Evolutionary conservation across 441 rosid genomes (phyloP).

Genomic region (California macrophylla): DNA sequence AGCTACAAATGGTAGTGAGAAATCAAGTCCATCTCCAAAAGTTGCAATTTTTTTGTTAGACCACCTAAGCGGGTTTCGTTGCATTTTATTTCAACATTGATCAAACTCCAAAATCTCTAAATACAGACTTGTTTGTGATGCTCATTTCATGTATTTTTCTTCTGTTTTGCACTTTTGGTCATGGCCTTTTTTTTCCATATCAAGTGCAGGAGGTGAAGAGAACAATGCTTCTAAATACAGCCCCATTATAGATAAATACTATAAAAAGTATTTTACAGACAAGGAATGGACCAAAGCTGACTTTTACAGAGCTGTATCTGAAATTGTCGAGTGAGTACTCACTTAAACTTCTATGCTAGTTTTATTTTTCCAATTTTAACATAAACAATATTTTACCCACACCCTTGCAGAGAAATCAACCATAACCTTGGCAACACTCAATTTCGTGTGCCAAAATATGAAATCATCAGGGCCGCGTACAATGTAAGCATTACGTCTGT

Average conservation of each 20-base stretch:
- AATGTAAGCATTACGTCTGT: conserved; percentile 34
- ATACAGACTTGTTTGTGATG: not conserved
- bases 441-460: conserved; percentile 40
- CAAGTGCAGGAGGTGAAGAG: conserved; percentile 29
- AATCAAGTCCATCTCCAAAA: not conserved
- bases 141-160: too few species aligned
- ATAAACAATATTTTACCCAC: not conserved
- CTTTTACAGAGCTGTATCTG: conserved; percentile 41
- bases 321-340: conserved; percentile 36
- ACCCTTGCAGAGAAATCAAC: conserved; percentile 56
- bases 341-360: too few species aligned
- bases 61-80: too few species aligned
- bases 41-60: too few species aligned
- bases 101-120: too few species aligned
- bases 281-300: conserved; percentile 22
- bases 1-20: not conserved
- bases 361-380: not conserved
- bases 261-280: conserved; percentile 19
- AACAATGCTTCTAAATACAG: conserved; percentile 34
- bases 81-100: too few species aligned
- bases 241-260: conserved; percentile 27
- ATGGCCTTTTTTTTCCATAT: not conserved
- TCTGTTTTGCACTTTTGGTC: not conserved
- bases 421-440: conserved; percentile 55
- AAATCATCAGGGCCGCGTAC: conserved; percentile 31